Conservation (phyloP, 345 rosid species). For the Dovyalis caffra region DNA sequence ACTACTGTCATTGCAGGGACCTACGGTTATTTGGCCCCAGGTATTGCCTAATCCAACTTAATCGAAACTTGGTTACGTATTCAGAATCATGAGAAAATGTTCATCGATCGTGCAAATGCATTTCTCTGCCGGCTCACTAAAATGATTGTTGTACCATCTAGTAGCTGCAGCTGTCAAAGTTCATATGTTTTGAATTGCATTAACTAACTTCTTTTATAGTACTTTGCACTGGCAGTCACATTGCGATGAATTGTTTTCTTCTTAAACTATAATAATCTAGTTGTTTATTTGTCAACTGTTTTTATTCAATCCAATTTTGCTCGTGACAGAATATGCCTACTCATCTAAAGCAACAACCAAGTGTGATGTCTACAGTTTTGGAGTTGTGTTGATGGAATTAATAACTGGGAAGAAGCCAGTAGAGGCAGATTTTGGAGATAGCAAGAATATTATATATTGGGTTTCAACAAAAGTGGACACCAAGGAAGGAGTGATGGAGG, state of each 20-base stretch:
- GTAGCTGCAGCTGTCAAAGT: too few species aligned
- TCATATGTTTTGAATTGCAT: too few species aligned
- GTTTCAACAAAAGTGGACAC: slow-evolving; percentile 68
- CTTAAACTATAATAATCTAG: background rate
- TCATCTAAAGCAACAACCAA: slow-evolving; percentile 81
- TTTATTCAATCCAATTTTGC: background rate
- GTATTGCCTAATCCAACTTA: slow-evolving; percentile 32
- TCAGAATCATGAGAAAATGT: background rate
- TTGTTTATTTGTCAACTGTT: slow-evolving; percentile 1
- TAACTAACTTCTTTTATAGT: too few species aligned
- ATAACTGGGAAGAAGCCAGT: slow-evolving; percentile 83
- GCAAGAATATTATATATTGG: slow-evolving; percentile 80
- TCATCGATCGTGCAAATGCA: background rate
- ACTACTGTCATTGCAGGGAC: slow-evolving; percentile 85
- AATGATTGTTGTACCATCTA: too few species aligned
- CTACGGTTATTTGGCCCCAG: slow-evolving; percentile 92
- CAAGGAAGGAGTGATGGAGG: slow-evolving; percentile 69
- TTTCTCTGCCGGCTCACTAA: too few species aligned
- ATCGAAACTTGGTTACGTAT: too few species aligned
- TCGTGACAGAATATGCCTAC: slow-evolving; percentile 75
- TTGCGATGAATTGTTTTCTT: too few species aligned
- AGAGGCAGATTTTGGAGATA: slow-evolving; percentile 72
- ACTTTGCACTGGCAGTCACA: too few species aligned
- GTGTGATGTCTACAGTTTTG: slow-evolving; percentile 92
- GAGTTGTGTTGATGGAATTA: slow-evolving; percentile 86